A percentile compares a stretch with the other conserved stretches of the same genome.
These are phyloP conservation scores for Aegilops umbellulata DNA, from an alignment of 176 grass and related monocot species.

Conservation along the genomic window DNA sequence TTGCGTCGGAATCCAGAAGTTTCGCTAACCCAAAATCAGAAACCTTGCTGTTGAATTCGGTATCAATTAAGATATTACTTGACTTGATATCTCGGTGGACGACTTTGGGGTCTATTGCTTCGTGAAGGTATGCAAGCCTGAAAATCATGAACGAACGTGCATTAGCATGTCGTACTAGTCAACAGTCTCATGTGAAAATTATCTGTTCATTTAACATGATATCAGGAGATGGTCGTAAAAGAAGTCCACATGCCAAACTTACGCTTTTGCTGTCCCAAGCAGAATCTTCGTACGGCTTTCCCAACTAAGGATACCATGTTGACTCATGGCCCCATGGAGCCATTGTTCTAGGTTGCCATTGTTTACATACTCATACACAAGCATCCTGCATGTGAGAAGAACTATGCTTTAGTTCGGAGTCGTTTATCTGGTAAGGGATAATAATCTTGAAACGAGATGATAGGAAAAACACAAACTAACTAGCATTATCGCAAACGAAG, in stretches of 20 bases:
- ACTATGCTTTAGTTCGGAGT: neutral
- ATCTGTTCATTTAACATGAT: neutral
- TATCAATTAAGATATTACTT: conserved; percentile 92
- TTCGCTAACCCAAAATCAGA: conserved; percentile 99
- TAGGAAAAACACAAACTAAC: neutral
- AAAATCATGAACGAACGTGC: conserved; percentile 1
- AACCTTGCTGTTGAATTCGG: conserved; percentile 84
- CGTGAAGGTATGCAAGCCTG: conserved; percentile 95
- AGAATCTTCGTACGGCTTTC: conserved; percentile 87
- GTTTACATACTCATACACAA: conserved; percentile 98
- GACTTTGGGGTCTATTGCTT: conserved; percentile 95
- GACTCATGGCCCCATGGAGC: conserved; percentile 80
- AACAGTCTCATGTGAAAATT: neutral
- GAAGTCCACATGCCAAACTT: conserved; percentile 29
- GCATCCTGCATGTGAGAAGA: conserved; percentile 63
- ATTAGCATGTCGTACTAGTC: conserved; percentile 16
- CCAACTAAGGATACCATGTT: conserved; percentile 76
- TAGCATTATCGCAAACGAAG: neutral
- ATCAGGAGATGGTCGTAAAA: neutral
- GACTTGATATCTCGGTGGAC: conserved; percentile 98
- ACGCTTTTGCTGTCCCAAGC: conserved; percentile 95
- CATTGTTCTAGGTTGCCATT: conserved; percentile 99
- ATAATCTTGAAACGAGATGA: conserved; percentile 3
- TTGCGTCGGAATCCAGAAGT: conserved; percentile 82
- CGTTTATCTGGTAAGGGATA: neutral